Conservation (phyloP, 2,329 filamentous ascomycete genomes). For the Kalaharituber pfeilii region DNA sequence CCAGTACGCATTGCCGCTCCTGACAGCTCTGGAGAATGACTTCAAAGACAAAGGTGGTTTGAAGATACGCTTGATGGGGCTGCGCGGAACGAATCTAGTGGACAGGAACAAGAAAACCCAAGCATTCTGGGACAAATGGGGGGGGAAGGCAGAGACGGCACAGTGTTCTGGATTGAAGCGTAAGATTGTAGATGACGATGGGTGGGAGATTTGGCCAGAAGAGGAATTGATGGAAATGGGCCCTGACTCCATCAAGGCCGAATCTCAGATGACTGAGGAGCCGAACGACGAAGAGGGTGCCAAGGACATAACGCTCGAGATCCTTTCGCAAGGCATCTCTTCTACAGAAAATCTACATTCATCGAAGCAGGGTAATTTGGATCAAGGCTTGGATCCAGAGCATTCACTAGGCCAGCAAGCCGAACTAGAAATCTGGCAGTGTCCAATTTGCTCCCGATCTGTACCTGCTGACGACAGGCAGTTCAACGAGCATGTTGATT, state of each 20-base stretch:
- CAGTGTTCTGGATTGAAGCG: conserved; percentile 22
- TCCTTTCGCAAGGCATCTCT: conserved; percentile 37
- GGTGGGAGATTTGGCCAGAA: conserved; percentile 54
- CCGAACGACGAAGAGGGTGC: conserved; percentile 32
- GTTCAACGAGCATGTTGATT: conserved; percentile 87
- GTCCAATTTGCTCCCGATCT: conserved; percentile 60
- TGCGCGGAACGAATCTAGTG: conserved; percentile 28
- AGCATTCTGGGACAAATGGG: conserved; percentile 17
- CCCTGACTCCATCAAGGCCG: conserved; percentile 3
- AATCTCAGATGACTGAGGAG: conserved; percentile 29
- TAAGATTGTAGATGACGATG: conserved; percentile 27
- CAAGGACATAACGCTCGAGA: conserved; percentile 3
- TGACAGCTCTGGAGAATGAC: conserved; percentile 44
- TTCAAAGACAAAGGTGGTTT: conserved; percentile 14
- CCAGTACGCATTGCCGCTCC: conserved; percentile 60
- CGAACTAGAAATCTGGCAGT: conserved; percentile 52
- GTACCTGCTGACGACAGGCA: conserved; percentile 50
- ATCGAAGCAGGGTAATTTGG: conserved; percentile 26
- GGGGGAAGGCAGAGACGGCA: conserved; percentile 27
- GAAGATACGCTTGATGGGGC: conserved; percentile 66
- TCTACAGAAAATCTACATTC: conserved; percentile 25
- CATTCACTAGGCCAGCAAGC: conserved; percentile 9
- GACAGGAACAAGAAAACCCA: conserved; percentile 15
- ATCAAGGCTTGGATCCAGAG: not conserved
- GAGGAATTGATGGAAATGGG: conserved; percentile 35